Evolutionary conservation across 768 basidiomycete species (phyloP), one percentile per base, ranked within the genome.

Genomic region (Tricholoma matsutake): DNA sequence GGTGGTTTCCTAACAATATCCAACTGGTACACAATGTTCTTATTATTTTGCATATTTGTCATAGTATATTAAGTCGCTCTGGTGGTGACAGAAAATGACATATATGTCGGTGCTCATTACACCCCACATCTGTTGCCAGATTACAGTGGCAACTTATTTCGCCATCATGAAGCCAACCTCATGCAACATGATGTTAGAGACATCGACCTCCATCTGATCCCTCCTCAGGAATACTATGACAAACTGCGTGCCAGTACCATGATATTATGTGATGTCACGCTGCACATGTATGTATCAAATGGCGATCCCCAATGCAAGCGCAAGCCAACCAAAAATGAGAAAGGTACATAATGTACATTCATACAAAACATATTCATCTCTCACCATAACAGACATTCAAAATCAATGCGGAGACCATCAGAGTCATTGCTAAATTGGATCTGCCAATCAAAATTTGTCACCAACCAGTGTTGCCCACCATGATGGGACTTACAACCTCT

Each of bases 141-240:
- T 56, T 61, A 32, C 32, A 10, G 62, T n/a, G 56, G 86, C 86
- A 69, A 79, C 86, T 64, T 78, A 84, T 49, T 77, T 90, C 63
- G 84, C 81, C 68, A 91, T 7, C 20, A 61, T 9, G 18, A 89
- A 69, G 88, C 90, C 68, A 56, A 31, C 29, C 34, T 65, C 7
- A 31, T 63, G 43, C 65, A 65, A 37, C 51, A 57, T 29, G 65
- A 65, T 37, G 52, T 63, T 34, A 56, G 49, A 18, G 57, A 63
- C 16, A 41, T 59, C 2, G 51, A 63, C 13, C 53, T 47, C 11
- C 49, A 63, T 6, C 56, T 65, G 9, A 37, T 65, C 34, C 51
- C 63, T 31, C 65, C 59, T 31, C 63, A 63, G 65, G 20, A 61
- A 28, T n/a, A 58, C 1, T 60, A 58, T 28, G 41, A 59, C 39